These are phyloP conservation scores for Ambrosia trifida DNA, from an alignment of 129 eudicot genomes.

Conservation along the genomic window DNA sequence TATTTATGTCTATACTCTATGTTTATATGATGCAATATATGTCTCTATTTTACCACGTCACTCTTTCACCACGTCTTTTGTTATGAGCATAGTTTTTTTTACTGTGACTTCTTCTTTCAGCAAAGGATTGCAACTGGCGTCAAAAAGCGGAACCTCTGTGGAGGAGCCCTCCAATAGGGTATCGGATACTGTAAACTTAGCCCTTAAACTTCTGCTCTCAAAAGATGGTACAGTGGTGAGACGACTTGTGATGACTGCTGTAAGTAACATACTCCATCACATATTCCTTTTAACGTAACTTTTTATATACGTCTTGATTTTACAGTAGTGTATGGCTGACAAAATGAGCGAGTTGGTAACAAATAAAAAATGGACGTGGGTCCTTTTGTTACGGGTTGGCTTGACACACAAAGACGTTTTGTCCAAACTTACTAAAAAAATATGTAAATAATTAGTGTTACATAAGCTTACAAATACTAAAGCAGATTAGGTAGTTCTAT, in stretches of 20 bases:
- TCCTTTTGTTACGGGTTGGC: not conserved
- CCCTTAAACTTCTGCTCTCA: conserved; percentile 66
- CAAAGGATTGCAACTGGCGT: conserved; percentile 50
- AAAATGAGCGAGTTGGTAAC: conserved; percentile 1
- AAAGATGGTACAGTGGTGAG: conserved; percentile 82
- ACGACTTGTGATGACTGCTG: conserved; percentile 90
- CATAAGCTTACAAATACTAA: not conserved
- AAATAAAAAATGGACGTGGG: not conserved
- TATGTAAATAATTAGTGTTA: not conserved
- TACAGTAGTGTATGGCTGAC: not conserved
- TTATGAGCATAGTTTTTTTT: conserved; percentile 16
- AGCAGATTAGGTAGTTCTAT: not conserved
- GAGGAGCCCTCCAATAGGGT: conserved; percentile 40
- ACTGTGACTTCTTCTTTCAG: conserved; percentile 45
- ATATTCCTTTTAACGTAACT: conserved; percentile 1
- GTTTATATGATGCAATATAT: too few species aligned
- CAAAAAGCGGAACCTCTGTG: conserved; percentile 33
- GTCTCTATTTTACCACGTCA: too few species aligned
- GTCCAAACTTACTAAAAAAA: not conserved
- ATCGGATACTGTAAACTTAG: conserved; percentile 60
- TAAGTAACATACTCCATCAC: conserved; percentile 43
- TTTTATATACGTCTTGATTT: conserved; percentile 3
- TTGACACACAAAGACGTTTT: not conserved
- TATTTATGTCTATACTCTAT: too few species aligned
- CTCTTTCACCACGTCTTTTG: not conserved